Evolutionary conservation across 2,329 filamentous ascomycete genomes (phyloP), one percentile per base, ranked within the genome.

Genomic region (Aspergillus cejpii): DNA sequence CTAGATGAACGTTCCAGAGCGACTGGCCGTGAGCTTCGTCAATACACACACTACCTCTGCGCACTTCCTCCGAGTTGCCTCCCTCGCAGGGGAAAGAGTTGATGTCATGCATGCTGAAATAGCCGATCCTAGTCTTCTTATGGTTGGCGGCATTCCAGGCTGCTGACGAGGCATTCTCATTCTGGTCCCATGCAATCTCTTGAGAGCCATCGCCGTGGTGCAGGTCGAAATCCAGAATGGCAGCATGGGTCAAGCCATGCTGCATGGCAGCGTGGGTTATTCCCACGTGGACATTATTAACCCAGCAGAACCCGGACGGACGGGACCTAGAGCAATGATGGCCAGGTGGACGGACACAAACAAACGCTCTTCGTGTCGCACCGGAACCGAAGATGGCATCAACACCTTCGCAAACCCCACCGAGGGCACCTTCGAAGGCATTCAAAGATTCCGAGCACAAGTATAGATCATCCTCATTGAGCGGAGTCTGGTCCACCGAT

Each of bases 171-270:
- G 84, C 80, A 49, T 85, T 83, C 38, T 79, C 75, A 61, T 97
- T 98, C 57, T 94, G 87, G 33, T 85, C 80, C 91, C 91, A 97
- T 0, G 91, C 77, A 56, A 98, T 94, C 2, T 87, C 78, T 65
- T 98, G 92, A 8, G 91, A 97, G n/a, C 92, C 92, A 62, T 95
- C 89, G 38, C 89, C 89, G 58, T 95, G 89, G 58, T 95, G 89
- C 17, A 95, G 74, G 63, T 95, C 88, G 62, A 94, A 91, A 61
- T 95, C 89, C 52, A 94, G 81, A 50, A 94, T 97, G 8, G 88
- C 92, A 0, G 90, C 91, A 64, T 98, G 92, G 0, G 91, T 97
- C 21, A 97, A 71, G 0, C 85, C 89, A 60, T 98, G 85, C 29
- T 78, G 79, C 50, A 91, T 80, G 15, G 87, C 83, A 8, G 84